A percentile compares a stretch with the other conserved stretches of the same genome.
Conservation (phyloP, 768 basidiomycete genomes). For the Xanthoconium purpureum region DNA sequence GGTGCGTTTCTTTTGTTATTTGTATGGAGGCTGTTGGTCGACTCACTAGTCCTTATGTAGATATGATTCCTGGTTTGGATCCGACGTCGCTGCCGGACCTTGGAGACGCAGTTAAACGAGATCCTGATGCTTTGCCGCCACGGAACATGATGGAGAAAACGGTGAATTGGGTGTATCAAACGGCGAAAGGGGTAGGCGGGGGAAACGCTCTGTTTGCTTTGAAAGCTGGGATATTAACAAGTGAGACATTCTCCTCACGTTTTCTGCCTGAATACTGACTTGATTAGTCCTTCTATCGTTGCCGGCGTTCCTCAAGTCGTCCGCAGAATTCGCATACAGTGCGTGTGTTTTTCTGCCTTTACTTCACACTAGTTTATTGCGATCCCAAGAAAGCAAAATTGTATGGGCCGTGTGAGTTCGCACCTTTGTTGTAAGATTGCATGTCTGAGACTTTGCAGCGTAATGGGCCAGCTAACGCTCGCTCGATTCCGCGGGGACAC, state of each 20-base stretch:
- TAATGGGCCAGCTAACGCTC: slow-evolving; percentile 74
- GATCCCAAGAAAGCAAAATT: slow-evolving; percentile 52
- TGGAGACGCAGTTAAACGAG: slow-evolving; percentile 53
- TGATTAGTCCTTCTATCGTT: slow-evolving; percentile 52
- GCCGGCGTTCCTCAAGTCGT: slow-evolving; percentile 54
- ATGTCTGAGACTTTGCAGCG: slow-evolving; percentile 33
- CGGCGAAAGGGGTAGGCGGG: slow-evolving; percentile 39
- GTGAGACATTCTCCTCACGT: slow-evolving; percentile 31
- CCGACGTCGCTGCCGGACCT: slow-evolving; percentile 45
- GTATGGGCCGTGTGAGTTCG: slow-evolving; percentile 65
- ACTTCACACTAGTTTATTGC: slow-evolving; percentile 4
- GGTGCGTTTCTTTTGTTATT: slow-evolving; percentile 25
- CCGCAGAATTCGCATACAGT: slow-evolving; percentile 60
- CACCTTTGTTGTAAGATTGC: background rate
- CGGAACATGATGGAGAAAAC: slow-evolving; percentile 52
- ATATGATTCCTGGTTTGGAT: slow-evolving; percentile 58
- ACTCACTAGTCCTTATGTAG: slow-evolving; percentile 19
- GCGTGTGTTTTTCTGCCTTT: slow-evolving; percentile 20
- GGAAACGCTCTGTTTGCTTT: slow-evolving; percentile 69
- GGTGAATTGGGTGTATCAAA: slow-evolving; percentile 45
- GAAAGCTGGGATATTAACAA: slow-evolving; percentile 66
- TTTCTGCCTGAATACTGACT: background rate
- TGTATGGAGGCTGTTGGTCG: background rate
- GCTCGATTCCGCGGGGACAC: slow-evolving; percentile 77
- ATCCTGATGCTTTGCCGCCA: slow-evolving; percentile 76